A percentile compares a stretch with the other conserved stretches of the same genome.
Evolutionary conservation across 306 rosid species (phyloP).

Genomic region (Canavalia gladiata): DNA sequence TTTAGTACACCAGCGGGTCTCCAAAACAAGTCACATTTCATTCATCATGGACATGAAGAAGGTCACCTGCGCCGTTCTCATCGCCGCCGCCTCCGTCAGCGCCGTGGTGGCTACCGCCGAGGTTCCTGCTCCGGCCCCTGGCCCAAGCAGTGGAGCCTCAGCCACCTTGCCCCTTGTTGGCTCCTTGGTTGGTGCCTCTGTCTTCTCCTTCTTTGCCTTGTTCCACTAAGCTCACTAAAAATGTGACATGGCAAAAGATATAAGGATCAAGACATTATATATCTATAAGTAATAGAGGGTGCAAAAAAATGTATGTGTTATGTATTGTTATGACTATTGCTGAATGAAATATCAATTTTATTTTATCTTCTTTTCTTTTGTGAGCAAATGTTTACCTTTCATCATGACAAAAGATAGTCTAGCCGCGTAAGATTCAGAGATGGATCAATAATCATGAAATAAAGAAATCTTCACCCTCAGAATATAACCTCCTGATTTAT

Average conservation of each 20-base stretch:
- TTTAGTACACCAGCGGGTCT: constrained; percentile 41
- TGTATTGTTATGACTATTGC: not conserved
- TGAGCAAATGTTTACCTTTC: not conserved
- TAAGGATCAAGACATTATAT: not conserved
- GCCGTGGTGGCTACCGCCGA: constrained; percentile 47
- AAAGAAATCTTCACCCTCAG: not conserved
- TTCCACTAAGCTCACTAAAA: constrained; percentile 53
- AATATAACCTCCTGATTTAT: not conserved
- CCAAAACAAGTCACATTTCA: constrained; percentile 4
- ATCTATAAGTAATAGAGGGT: not conserved
- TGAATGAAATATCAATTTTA: constrained; percentile 34
- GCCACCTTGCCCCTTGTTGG: constrained; percentile 64
- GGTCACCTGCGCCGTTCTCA: constrained; percentile 52
- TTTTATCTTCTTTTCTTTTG: not conserved
- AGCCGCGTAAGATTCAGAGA: not conserved
- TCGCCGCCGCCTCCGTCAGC: constrained; percentile 58
- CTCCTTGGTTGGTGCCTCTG: constrained; percentile 71
- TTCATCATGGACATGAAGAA: constrained; percentile 58
- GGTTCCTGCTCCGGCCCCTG: constrained; percentile 53
- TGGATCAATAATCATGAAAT: constrained; percentile 4
- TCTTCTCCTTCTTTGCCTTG: constrained; percentile 66
- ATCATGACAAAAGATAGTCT: not conserved
- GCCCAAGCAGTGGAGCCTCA: constrained; percentile 56
- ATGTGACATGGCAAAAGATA: not conserved
- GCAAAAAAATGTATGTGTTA: not conserved